Evolutionary conservation across 345 rosid genomes (phyloP).

Genomic region (Erysimum cheiranthoides): DNA sequence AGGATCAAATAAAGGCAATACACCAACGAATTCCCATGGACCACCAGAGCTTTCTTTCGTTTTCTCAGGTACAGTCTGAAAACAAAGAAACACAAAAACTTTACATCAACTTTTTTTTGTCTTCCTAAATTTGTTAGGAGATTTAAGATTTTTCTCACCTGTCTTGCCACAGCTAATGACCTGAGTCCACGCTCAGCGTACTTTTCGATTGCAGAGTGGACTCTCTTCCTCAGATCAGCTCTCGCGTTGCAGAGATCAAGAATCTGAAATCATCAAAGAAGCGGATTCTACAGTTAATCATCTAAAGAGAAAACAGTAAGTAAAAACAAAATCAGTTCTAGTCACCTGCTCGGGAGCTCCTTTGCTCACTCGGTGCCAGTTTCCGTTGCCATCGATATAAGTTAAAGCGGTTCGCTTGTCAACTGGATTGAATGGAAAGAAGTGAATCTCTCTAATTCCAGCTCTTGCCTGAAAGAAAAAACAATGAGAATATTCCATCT

Average conservation of each 20-base stretch:
- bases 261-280: constrained; percentile 53
- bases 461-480: constrained; percentile 66
- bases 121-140: not conserved
- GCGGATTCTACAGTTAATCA: not conserved
- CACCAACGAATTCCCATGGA: constrained; percentile 86
- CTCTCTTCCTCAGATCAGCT: constrained; percentile 66
- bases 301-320: not conserved
- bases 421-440: constrained; percentile 83
- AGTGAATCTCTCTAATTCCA: constrained; percentile 75
- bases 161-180: constrained; percentile 79
- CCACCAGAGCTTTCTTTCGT: constrained; percentile 71
- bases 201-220: constrained; percentile 64
- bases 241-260: constrained; percentile 61
- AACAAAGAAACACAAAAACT: not conserved
- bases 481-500: not conserved
- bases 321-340: not conserved
- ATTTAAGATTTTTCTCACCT: constrained; percentile 49
- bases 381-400: constrained; percentile 67
- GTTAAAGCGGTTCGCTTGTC: constrained; percentile 89
- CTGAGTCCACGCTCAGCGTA: constrained; percentile 88
- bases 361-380: constrained; percentile 84
- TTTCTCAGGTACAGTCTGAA: constrained; percentile 73
- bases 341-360: constrained; percentile 95
- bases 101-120: not conserved
- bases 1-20: constrained; percentile 79